Percentiles rank a stretch among this genome's conserved stretches.
Evolutionary conservation across 1,284 basidiomycete species (phyloP).

Genomic region (Malassezia globosa): DNA sequence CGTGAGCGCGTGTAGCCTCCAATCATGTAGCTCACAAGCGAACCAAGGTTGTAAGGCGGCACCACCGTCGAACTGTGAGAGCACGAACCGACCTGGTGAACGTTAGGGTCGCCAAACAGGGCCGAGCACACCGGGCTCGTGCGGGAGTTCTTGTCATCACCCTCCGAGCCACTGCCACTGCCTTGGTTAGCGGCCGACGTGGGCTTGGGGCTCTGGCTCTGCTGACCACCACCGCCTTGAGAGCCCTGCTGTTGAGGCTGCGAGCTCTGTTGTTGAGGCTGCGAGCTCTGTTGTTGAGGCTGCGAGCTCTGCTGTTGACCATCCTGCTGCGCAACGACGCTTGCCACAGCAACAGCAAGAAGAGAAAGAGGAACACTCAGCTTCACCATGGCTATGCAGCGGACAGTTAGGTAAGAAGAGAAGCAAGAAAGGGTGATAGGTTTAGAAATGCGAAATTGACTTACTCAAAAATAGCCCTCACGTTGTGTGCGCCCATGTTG

Average conservation of each 20-base stretch:
- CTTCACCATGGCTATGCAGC: constrained; percentile 25
- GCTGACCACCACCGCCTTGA: neutral
- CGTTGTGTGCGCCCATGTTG: too few relatives aligned
- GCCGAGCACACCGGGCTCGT: constrained; percentile 23
- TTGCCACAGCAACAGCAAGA: constrained; percentile 26
- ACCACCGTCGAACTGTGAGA: constrained; percentile 28
- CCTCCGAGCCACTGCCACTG: constrained; percentile 1
- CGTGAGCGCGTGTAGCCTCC: constrained; percentile 24
- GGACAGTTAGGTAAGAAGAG: neutral
- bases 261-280: neutral
- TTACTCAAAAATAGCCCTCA: too few relatives aligned
- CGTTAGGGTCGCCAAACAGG: constrained; percentile 23
- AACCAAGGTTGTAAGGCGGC: constrained; percentile 33
- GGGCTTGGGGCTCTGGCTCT: neutral
- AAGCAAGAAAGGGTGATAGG: neutral
- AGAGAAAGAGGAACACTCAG: constrained; percentile 30
- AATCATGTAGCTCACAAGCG: constrained; percentile 32
- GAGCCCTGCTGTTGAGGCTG: neutral
- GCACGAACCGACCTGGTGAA: constrained; percentile 18
- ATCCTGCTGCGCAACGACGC: constrained; percentile 24
- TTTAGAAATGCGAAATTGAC: too few relatives aligned
- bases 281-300: neutral
- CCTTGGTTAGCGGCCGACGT: neutral
- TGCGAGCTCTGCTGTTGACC: neutral
- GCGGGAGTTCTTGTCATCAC: constrained; percentile 9